These are phyloP conservation scores for Umbelopsis sp. DNA, from an alignment of 192 early-diverging fungal species.

Conservation along the genomic window DNA sequence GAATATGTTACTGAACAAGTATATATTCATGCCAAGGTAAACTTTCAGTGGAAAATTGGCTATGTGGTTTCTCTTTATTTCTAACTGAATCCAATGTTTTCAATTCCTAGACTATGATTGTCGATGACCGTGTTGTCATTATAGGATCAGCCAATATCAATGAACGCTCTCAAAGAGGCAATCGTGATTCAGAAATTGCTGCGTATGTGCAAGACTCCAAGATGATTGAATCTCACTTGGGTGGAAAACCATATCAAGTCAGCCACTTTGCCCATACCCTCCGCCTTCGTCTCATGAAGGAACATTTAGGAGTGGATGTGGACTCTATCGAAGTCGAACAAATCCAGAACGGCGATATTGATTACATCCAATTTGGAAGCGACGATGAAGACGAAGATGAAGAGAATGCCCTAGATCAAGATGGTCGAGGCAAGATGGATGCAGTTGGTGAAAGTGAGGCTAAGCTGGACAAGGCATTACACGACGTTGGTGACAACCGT, in stretches of 20 bases:
- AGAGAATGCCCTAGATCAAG: not conserved
- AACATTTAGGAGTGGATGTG: constrained; percentile 69
- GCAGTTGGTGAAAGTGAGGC: not conserved
- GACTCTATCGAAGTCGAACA: constrained; percentile 19
- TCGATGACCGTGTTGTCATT: constrained; percentile 80
- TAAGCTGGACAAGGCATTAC: not conserved
- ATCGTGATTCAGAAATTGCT: constrained; percentile 82
- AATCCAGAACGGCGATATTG: constrained; percentile 9
- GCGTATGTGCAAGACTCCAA: constrained; percentile 66
- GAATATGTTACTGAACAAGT: constrained; percentile 78
- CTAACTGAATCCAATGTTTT: not conserved
- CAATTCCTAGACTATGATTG: constrained; percentile 64
- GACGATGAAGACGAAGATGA: not conserved
- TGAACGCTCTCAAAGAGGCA: constrained; percentile 81
- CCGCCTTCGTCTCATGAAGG: constrained; percentile 72
- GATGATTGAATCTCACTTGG: constrained; percentile 66
- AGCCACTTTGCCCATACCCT: constrained; percentile 72
- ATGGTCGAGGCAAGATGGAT: not conserved
- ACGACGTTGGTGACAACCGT: not conserved
- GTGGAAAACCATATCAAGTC: constrained; percentile 67
- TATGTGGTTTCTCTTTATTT: not conserved
- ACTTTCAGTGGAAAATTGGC: not conserved
- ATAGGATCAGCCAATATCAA: constrained; percentile 91
- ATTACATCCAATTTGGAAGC: not conserved
- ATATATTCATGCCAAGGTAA: constrained; percentile 85